Conservation (phyloP, 2,329 filamentous ascomycete species). For the Dichotomopilus funicola region DNA sequence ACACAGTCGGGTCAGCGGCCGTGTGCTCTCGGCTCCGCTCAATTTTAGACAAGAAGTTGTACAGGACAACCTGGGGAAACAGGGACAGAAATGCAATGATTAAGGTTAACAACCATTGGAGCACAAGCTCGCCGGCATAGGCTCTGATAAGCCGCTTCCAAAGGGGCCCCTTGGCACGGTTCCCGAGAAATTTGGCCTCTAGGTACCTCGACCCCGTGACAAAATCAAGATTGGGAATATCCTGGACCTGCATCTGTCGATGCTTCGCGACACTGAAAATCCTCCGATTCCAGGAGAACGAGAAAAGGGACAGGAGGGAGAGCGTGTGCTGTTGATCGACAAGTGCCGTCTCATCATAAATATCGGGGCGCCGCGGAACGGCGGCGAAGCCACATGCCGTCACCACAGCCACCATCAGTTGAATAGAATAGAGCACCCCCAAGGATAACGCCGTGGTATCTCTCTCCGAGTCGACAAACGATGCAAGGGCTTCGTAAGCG, state of each 20-base stretch:
- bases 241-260: slow-evolving; percentile 27
- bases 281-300: slow-evolving; percentile 29
- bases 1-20: slow-evolving; percentile 23
- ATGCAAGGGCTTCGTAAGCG: slow-evolving; percentile 22
- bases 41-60: slow-evolving; percentile 31
- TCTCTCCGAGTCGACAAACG: slow-evolving; percentile 10
- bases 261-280: slow-evolving; percentile 28
- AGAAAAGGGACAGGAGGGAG: slow-evolving; percentile 26
- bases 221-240: slow-evolving; percentile 29
- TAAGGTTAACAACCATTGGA: slow-evolving; percentile 30
- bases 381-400: slow-evolving; percentile 25
- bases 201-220: slow-evolving; percentile 27
- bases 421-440: slow-evolving; percentile 22
- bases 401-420: slow-evolving; percentile 22
- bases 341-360: slow-evolving; percentile 26
- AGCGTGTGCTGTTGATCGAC: slow-evolving; percentile 33
- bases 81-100: slow-evolving; percentile 27
- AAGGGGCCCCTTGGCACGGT: slow-evolving; percentile 20
- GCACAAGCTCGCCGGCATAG: slow-evolving; percentile 23
- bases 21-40: slow-evolving; percentile 20
- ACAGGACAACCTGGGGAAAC: slow-evolving; percentile 32
- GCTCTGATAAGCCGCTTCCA: slow-evolving; percentile 30
- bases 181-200: slow-evolving; percentile 20
- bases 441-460: slow-evolving; percentile 9
- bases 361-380: slow-evolving; percentile 30